Evolutionary conservation across 495 filamentous ascomycete genomes (phyloP).

Genomic region (Podospora bellae-mahoneyi): DNA sequence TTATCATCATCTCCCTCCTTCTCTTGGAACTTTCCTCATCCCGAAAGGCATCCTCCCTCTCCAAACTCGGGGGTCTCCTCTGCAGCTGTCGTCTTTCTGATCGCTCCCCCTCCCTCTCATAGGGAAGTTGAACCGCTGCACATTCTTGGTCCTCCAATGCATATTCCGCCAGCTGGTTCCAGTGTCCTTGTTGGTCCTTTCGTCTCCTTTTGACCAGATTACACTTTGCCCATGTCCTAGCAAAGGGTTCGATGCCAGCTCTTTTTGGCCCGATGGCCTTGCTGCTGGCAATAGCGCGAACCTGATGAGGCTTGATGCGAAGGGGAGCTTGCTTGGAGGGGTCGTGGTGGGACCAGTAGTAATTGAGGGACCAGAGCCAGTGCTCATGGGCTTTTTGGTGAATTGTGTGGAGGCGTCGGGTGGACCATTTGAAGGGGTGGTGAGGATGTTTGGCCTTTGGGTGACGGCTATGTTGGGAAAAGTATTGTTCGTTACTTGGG

Average conservation of each 20-base stretch:
- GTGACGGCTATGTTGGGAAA: not conserved
- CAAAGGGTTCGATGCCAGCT: not conserved
- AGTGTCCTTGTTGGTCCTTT: not conserved
- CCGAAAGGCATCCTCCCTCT: conserved; percentile 45
- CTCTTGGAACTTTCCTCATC: conserved; percentile 26
- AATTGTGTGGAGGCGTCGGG: not conserved
- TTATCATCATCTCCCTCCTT: not conserved
- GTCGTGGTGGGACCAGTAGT: not conserved
- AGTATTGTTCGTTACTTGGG: not conserved
- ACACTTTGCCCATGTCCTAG: not conserved
- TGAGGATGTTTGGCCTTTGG: conserved; percentile 6
- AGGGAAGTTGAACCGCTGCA: not conserved
- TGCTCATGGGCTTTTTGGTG: not conserved
- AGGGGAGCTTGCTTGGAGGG: not conserved
- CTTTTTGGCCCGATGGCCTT: not conserved
- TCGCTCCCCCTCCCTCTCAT: not conserved
- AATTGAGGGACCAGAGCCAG: not conserved
- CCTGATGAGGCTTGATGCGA: not conserved
- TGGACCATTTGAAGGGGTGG: conserved; percentile 17
- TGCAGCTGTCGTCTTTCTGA: not conserved
- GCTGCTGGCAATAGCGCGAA: not conserved
- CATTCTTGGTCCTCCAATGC: not conserved
- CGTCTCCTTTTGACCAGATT: not conserved
- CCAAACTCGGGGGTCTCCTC: conserved; percentile 34
- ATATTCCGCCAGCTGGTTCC: not conserved